Base-by-base conservation (phyloP, 495 filamentous ascomycete species). In the Talaromyces borbonicus region DNA sequence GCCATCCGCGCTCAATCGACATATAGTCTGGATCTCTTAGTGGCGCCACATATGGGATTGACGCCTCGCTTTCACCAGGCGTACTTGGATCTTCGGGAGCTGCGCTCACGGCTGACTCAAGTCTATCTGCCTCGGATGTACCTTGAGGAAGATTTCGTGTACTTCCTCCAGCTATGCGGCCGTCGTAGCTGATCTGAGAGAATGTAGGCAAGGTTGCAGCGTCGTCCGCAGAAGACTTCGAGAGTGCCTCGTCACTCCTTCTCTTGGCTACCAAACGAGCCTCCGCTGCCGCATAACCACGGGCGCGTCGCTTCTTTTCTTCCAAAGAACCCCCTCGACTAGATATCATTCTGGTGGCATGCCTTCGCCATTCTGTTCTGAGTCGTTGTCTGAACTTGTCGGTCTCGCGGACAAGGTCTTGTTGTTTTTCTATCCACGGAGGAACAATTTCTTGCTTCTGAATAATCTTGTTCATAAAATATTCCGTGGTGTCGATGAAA, bases 391-490 rank as follows among this genome's bases (percentile, higher is more conserved):
- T 77, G 60, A 98, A 96, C 5, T 72, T 67, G 33, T 69, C 72
- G 5, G 81, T 71, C 9, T 84, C 77, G 44, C 72, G 78, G 4
- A 80, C 72, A 6, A 98, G 68, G 53, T 96, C 90, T 60, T 96
- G 92, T 61, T 98, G 92, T 58, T 96, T 97, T 61, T 97, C 92
- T 39, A 98, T 96, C 93, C 62, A 75, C 4, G 65, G 73, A 36
- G 60, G 71, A 23, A 69, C 69, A 46, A 76, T 73, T 39, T 73
- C 92, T 60, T 98, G 92, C 46, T 85, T 84, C 65, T 96, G 83
- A 50, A 98, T 96, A 58, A 97, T 96, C 66, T 93, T 94, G 60
- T 98, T 98, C 81, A 98, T 83, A 53, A 97, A 86, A 59, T 95
- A 96, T 62, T 95, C 90, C 0, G 93, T 97, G 1, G 92, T 97